Percentiles rank a stretch among this genome's conserved stretches.
Evolutionary conservation across 805 yeast species (phyloP).

Genomic region (Cyberlindnera galapagoensis): DNA sequence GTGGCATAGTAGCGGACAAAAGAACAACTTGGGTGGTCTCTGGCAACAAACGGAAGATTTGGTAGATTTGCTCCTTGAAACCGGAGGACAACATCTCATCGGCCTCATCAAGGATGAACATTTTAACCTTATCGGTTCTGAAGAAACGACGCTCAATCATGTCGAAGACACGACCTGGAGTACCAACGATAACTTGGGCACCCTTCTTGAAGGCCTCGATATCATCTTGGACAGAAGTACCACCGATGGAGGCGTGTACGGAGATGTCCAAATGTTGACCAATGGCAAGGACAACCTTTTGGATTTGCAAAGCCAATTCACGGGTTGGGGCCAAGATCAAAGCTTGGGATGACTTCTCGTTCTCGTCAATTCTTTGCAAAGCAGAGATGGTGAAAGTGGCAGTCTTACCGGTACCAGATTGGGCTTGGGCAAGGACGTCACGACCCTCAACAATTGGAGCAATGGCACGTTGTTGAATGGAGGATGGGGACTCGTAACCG

Average conservation of each 20-base stretch:
- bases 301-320: conserved; percentile 95
- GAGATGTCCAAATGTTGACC: conserved; percentile 87
- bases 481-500: conserved; percentile 95
- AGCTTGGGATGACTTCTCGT: conserved; percentile 77
- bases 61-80: conserved; percentile 92
- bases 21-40: conserved; percentile 89
- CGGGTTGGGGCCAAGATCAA: conserved; percentile 95
- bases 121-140: conserved; percentile 76
- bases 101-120: conserved; percentile 96
- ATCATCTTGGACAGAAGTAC: conserved; percentile 86
- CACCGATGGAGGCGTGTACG: conserved; percentile 97
- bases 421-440: conserved; percentile 98
- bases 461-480: conserved; percentile 97
- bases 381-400: conserved; percentile 93
- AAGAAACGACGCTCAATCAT: conserved; percentile 89
- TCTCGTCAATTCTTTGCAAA: conserved; percentile 68
- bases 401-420: conserved; percentile 98
- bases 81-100: conserved; percentile 94
- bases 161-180: conserved; percentile 97
- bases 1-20: conserved; percentile 91
- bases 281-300: conserved; percentile 82
- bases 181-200: conserved; percentile 92
- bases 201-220: conserved; percentile 76
- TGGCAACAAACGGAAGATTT: conserved; percentile 85
- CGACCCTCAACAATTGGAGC: conserved; percentile 90